A percentile compares a stretch with the other conserved stretches of the same genome.
These are phyloP conservation scores for Hortiboletus flavorubellus DNA, from an alignment of 768 basidiomycete species.

Conservation along the genomic window DNA sequence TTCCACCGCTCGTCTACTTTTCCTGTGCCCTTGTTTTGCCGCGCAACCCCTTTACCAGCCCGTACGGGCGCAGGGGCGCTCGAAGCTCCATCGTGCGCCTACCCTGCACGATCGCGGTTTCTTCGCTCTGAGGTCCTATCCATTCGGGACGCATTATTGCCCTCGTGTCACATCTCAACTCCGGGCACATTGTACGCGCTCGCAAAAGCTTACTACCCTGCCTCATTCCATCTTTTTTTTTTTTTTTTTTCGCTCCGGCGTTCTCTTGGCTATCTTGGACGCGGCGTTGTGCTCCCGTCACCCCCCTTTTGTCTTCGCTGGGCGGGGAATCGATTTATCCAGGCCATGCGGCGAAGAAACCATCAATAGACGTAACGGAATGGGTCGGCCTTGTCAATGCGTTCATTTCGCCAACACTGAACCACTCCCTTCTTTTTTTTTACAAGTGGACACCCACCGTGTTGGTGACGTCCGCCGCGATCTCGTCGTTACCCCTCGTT, in stretches of 20 bases:
- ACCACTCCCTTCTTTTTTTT: background rate
- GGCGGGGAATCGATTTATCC: background rate
- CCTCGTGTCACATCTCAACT: background rate
- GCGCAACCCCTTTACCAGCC: background rate
- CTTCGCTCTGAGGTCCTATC: background rate
- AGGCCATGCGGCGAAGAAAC: background rate
- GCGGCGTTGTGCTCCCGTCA: background rate
- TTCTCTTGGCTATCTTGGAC: background rate
- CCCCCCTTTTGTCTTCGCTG: too few species aligned
- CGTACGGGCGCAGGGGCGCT: too few species aligned
- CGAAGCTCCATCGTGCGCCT: background rate
- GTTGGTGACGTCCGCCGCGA: background rate
- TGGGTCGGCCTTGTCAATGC: background rate
- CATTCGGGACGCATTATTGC: background rate
- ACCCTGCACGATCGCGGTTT: background rate
- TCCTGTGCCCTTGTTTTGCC: background rate
- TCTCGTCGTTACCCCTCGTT: background rate
- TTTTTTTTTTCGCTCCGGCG: background rate
- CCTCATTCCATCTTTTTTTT: background rate
- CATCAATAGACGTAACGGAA: background rate
- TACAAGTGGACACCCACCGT: background rate
- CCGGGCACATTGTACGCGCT: background rate
- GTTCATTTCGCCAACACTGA: background rate
- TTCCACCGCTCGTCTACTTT: background rate
- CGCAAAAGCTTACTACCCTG: constrained; percentile 1